Evolutionary conservation across 768 basidiomycete species (phyloP), one percentile per base, ranked within the genome.

Genomic region (Aureoboletus auriporus): DNA sequence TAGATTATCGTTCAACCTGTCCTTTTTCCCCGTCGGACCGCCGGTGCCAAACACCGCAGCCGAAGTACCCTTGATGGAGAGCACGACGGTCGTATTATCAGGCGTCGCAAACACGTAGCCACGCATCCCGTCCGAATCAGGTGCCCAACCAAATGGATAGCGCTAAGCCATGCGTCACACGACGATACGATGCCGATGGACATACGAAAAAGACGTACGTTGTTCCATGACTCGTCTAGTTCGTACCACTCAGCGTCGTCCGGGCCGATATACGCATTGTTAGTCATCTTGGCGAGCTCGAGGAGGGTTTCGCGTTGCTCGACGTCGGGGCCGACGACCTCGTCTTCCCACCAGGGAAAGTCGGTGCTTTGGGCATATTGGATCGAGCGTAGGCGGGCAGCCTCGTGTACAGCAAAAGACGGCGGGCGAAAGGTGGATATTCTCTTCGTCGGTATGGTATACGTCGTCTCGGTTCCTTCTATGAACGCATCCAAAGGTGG

Each of bases 61-160:
- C n/a, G 89, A 89, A 0, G 94, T 96, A 30, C 95, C 95, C 66
- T 98, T 97, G 75, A 98, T 87, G 23, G 91, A 80, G 33, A 97
- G 74, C 27, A 95, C 78, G 35, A 97, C 76, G 0, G 90, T 94
- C 34, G 77, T 74, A 64, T 97, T 96, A 65, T 90, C 84, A 1
- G 76, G 73, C 1, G 82, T 85, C 16, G 87, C 89, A 60, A 95
- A 96, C 14, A 98, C 84, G 58, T 96, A 87, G 0, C 95, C 95
- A 7, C 94, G 78, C 49, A 97, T 83, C 2, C 91, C 92, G 63
- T 95, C 89, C 20, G 20, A 23, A 23, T 23, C 20, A 23, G 20
- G 20, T 23, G 20, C 20, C 93, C 93, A 98, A 12, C 95, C 95
- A 62, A 96, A 88, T 1, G 89, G 91, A 58, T 85, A 80, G 8